phyloP scores from a whole-genome alignment of 1,139 yeast genomes.

The Saccharomyces hybrid region DNA sequence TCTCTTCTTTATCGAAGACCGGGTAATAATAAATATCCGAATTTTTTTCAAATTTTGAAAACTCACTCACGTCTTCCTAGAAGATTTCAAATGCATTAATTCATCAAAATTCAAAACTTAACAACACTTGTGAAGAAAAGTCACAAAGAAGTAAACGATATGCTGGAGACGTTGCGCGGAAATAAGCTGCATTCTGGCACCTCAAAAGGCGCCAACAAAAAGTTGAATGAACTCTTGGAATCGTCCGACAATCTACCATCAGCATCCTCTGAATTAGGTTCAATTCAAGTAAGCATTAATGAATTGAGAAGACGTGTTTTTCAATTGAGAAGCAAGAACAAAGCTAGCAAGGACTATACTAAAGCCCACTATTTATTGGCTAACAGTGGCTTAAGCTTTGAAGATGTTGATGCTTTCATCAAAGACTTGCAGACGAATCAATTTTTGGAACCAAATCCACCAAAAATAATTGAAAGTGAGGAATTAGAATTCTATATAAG shows the following conservation, averaged over 20 bases:
- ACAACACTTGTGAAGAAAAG: neutral
- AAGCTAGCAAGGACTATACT: constrained; percentile 45
- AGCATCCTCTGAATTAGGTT: constrained; percentile 28
- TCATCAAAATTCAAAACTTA: neutral
- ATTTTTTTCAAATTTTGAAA: neutral
- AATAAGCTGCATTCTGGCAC: neutral
- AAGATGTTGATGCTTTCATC: constrained; percentile 69
- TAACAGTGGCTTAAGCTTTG: constrained; percentile 82
- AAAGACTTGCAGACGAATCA: constrained; percentile 31
- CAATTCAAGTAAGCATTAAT: constrained; percentile 44
- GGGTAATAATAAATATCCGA: neutral
- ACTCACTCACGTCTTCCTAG: neutral
- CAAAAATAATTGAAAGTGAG: constrained; percentile 10
- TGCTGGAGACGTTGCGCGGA: neutral
- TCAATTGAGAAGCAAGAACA: constrained; percentile 42
- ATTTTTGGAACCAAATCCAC: constrained; percentile 15
- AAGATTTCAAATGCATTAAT: neutral
- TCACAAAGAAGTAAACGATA: neutral
- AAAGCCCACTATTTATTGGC: constrained; percentile 89
- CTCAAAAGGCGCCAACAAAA: constrained; percentile 6
- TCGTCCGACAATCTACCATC: constrained; percentile 28
- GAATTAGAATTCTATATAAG: constrained; percentile 52
- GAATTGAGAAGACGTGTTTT: constrained; percentile 70
- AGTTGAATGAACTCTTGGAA: constrained; percentile 26
- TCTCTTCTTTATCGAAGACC: neutral